Base-by-base conservation (phyloP, 192 early-diverging fungal species). In the Mortierella antarctica region DNA sequence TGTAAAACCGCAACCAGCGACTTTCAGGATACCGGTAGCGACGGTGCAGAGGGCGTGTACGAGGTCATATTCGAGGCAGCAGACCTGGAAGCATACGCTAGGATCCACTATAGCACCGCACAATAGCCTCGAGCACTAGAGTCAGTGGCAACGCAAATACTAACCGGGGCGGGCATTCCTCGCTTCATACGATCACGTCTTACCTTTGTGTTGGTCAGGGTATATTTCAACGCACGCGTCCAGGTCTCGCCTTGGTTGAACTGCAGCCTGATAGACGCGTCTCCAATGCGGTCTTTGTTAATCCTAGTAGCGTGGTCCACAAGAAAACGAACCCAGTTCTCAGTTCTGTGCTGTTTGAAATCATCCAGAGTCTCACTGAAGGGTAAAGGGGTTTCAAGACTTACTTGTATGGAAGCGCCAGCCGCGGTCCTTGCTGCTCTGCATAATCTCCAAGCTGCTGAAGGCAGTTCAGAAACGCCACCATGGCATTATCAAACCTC, bases 201-300 rank as follows among this genome's bases (percentile, higher is more conserved):
- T 78, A 80, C 77, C 65, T 96, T 96, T n/a, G 93, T 88, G 71
- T 97, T 89, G 61, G 95, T 92, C 42, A 99, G 85, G 67, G 92
- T 92, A 83, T 94, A 96, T 72, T 93, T 95, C 14, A 97, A 87
- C 12, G 96, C 97, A 57, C 87, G 88, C 14, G 97, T 97, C 97
- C 97, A 99, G 42, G 86, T 73, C 57, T 99, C 97, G 60, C 96
- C 96, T 67, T 95, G 92, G 45, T 92, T 94, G 82, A 97, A 95
- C 82, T 96, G 95, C 17, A 95, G 82, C 61, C 86, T 79, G 67
- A 98, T 96, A 5, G 93, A 94, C 5, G 88, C 82, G 44, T 95
- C 92, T 7, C 95, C 95, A 42, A 98, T 93, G 58, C 89, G 92
- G 70, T 99, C 97, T 79, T 96, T 95, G 62, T 89, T 89, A 49